Percentiles rank a stretch among this genome's conserved stretches.
Conservation (phyloP, 2,329 filamentous ascomycete species). For the Blastomyces silverae region DNA sequence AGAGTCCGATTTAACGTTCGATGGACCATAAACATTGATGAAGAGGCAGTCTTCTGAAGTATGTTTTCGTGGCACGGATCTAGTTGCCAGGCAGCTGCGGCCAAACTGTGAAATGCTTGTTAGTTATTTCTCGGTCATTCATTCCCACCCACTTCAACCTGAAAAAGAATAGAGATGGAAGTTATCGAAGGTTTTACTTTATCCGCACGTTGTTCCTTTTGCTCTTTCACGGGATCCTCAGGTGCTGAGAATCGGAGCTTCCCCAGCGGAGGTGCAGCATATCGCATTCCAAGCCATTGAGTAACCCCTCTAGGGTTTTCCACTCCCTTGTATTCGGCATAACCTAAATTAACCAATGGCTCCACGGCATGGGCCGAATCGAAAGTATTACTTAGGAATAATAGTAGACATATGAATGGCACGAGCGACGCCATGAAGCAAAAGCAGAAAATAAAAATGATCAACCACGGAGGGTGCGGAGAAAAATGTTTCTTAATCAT, state of each 20-base stretch:
- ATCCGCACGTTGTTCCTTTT: slow-evolving; percentile 49
- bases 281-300: slow-evolving; percentile 69
- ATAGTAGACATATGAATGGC: slow-evolving; percentile 3
- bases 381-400: neutral
- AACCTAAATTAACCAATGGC: slow-evolving; percentile 55
- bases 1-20: slow-evolving; percentile 31
- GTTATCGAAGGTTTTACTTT: slow-evolving; percentile 37
- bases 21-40: slow-evolving; percentile 38
- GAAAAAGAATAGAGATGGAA: neutral
- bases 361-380: slow-evolving; percentile 22
- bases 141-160: neutral
- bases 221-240: slow-evolving; percentile 49
- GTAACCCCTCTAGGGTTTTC: slow-evolving; percentile 52
- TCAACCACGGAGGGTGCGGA: neutral
- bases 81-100: slow-evolving; percentile 59
- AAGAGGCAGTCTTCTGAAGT: slow-evolving; percentile 42
- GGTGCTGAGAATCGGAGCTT: slow-evolving; percentile 61
- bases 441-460: neutral
- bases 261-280: slow-evolving; percentile 62
- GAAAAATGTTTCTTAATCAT: neutral
- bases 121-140: neutral
- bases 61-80: slow-evolving; percentile 53
- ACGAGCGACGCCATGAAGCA: slow-evolving; percentile 1
- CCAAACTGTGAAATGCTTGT: slow-evolving; percentile 31
- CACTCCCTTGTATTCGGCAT: slow-evolving; percentile 59